A percentile compares a stretch with the other conserved stretches of the same genome.
phyloP scores from a whole-genome alignment of 164 flowering plant genomes.

The Malania oleifera region DNA sequence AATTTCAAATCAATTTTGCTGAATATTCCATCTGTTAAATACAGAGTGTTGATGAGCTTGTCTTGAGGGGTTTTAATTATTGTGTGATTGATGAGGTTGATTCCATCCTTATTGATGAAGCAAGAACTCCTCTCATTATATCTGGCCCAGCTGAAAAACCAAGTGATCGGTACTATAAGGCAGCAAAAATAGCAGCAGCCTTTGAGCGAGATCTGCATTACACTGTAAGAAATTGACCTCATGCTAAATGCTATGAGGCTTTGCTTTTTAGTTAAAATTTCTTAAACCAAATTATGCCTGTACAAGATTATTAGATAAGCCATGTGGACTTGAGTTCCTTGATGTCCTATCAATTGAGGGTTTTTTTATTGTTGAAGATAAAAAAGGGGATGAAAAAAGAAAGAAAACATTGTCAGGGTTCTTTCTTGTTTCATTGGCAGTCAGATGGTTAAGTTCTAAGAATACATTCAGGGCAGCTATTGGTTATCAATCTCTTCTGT shows the following conservation, averaged over 20 bases:
- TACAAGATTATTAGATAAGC: neutral
- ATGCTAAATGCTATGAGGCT: neutral
- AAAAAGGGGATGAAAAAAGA: neutral
- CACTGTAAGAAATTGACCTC: constrained; percentile 53
- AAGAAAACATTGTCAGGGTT: no score
- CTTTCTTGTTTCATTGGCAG: neutral
- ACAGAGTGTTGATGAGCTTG: constrained; percentile 97
- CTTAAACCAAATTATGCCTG: neutral
- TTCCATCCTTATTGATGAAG: constrained; percentile 99
- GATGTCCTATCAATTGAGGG: neutral
- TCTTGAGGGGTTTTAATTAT: constrained; percentile 74
- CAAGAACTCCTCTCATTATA: constrained; percentile 96
- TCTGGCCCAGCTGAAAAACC: constrained; percentile 99
- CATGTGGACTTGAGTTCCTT: neutral
- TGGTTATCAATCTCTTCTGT: no score
- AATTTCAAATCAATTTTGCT: constrained; percentile 8
- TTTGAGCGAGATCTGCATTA: constrained; percentile 93
- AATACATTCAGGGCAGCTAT: no score
- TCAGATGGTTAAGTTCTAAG: neutral
- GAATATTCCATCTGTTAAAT: constrained; percentile 22
- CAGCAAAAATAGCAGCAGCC: constrained; percentile 91
- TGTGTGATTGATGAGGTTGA: constrained; percentile 99
- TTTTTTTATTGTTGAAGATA: neutral
- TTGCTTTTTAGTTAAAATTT: neutral
- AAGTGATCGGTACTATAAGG: constrained; percentile 88